These are phyloP conservation scores for Lachnellula suecica DNA, from an alignment of 2,329 filamentous ascomycete species.

Conservation along the genomic window DNA sequence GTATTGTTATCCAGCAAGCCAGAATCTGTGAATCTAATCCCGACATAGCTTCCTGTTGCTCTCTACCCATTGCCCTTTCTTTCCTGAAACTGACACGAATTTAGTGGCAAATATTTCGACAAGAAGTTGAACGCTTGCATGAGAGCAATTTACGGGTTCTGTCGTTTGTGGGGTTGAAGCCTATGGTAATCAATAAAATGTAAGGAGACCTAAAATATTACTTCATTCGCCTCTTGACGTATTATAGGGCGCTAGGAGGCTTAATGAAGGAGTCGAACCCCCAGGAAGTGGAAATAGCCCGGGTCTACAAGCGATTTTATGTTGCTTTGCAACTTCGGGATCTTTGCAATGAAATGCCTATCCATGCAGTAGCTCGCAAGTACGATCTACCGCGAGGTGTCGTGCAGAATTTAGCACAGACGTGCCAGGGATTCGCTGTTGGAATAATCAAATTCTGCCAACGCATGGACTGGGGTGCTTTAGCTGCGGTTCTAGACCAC, in stretches of 20 bases:
- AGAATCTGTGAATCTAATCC: no score
- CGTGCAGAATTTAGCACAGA: constrained; percentile 71
- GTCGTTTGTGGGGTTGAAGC: constrained; percentile 66
- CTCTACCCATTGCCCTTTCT: no score
- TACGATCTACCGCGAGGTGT: constrained; percentile 69
- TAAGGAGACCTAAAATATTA: constrained; percentile 37
- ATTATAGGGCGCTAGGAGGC: constrained; percentile 62
- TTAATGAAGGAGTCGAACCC: constrained; percentile 60
- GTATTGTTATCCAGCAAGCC: no score
- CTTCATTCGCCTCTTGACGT: constrained; percentile 1
- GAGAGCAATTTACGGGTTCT: constrained; percentile 71
- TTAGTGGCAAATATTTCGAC: constrained; percentile 69
- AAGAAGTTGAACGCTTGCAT: constrained; percentile 68
- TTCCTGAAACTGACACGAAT: no score
- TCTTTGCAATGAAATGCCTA: constrained; percentile 72
- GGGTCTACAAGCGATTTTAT: constrained; percentile 72
- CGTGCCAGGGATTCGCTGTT: constrained; percentile 75
- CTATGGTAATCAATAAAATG: constrained; percentile 66
- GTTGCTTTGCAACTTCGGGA: constrained; percentile 76
- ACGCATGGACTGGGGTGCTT: constrained; percentile 72
- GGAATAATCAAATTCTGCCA: constrained; percentile 80
- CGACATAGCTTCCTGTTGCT: no score
- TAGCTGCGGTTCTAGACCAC: constrained; percentile 71
- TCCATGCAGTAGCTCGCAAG: constrained; percentile 67
- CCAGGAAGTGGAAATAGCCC: constrained; percentile 58